Evolutionary conservation across 495 filamentous ascomycete genomes (phyloP), one percentile per base, ranked within the genome.

Genomic region (Hypoxylon trugodes): DNA sequence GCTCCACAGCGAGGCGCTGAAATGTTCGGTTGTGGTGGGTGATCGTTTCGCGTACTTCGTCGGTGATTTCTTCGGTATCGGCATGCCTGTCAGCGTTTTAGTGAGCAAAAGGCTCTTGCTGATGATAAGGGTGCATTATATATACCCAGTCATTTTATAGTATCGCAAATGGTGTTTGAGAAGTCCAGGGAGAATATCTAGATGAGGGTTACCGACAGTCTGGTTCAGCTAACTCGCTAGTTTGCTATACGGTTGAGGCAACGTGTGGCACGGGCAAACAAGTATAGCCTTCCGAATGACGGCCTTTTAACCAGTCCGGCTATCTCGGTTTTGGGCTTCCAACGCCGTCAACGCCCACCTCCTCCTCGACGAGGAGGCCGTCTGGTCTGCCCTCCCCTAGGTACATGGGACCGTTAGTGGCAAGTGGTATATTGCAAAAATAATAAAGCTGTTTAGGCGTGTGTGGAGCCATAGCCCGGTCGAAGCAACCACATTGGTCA

Each of bases 1-100:
- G 82, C 28, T 90, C 85, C 52, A 97, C 75, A 22, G 91, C 85
- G 75, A 86, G 88, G 67, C 84, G 84, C 66, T 95, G 91, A 74
- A 86, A 95, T 19, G 82, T 80, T 68, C 91, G 82, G 69, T 86
- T 85, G 66, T 90, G 81, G 64, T 90, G 76, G n/a, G 78, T 77
- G 26, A 91, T 75, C 6, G 86, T 87, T 67, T 88, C 81, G 60
- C 84, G 79, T 70, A 85, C 88, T 48, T 73, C 70, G n/a, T 70
- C 70, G 61, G 43, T 70, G 46, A 73, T 64, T 48, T 73, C 70
- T 56, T 70, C 70, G 64, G 70, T 73, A 57, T 73, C 70, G 37
- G 70, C 57, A 59, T 68, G 67, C 30, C 70, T 73, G 18, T 28
- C 42, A 43, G 38, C 36, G 21, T 47, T 59, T 73, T 56, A 73